Percentiles rank a stretch among this genome's conserved stretches.
Evolutionary conservation across 345 rosid genomes (phyloP).

Genomic region (Eucalyptus pumila): DNA sequence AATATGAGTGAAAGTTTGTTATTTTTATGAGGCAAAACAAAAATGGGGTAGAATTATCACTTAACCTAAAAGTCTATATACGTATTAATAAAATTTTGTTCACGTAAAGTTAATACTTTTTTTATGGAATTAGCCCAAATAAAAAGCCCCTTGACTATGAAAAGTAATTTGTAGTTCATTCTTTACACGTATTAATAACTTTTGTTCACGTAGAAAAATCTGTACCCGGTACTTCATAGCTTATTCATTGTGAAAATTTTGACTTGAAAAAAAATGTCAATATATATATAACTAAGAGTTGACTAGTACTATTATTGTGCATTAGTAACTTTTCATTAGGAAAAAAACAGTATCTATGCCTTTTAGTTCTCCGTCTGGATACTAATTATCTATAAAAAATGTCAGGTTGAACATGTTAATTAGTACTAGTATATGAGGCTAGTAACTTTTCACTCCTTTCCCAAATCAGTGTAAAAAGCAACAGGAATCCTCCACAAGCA

Average conservation of each 20-base stretch:
- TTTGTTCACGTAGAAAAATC: not conserved
- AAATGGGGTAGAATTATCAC: no score
- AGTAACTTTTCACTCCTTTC: not conserved
- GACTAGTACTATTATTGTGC: not conserved
- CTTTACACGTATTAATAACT: not conserved
- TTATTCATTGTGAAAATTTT: not conserved
- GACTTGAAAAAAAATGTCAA: not conserved
- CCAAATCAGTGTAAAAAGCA: not conserved
- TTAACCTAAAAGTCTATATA: no score
- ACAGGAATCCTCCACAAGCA: not conserved
- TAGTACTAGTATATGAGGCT: not conserved
- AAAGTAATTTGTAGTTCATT: not conserved
- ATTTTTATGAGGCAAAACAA: no score
- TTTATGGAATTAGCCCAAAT: no score
- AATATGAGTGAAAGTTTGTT: no score
- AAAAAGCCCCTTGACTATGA: not conserved
- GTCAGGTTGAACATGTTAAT: not conserved
- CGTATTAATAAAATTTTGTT: no score
- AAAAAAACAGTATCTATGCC: not conserved
- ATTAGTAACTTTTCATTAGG: not conserved
- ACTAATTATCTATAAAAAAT: not conserved
- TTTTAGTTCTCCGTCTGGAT: not conserved
- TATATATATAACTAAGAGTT: not conserved
- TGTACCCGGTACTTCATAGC: not conserved
- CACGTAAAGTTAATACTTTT: no score